A percentile compares a stretch with the other conserved stretches of the same genome.
These are phyloP conservation scores for Neurospora sp. DNA, from an alignment of 495 filamentous ascomycete genomes.

Conservation along the genomic window DNA sequence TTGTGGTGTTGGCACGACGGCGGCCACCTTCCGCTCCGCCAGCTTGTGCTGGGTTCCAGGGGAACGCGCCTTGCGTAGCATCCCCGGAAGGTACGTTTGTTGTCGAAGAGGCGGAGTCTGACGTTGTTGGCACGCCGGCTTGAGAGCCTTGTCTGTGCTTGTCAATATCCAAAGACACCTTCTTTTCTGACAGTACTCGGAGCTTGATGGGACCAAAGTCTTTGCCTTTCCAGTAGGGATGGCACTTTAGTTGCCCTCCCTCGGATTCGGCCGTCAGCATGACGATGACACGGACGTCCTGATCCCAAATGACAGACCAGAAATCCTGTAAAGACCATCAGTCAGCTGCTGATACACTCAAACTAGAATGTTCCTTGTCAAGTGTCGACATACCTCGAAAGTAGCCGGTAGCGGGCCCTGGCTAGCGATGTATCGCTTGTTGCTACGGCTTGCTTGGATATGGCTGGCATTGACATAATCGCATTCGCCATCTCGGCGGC, in stretches of 20 bases:
- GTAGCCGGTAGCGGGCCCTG: conserved; percentile 91
- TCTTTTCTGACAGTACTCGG: conserved; percentile 67
- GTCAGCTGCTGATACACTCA: conserved; percentile 27
- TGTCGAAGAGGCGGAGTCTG: conserved; percentile 12
- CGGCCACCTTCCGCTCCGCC: conserved; percentile 18
- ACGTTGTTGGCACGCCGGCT: not conserved
- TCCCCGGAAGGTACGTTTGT: not conserved
- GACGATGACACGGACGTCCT: conserved; percentile 87
- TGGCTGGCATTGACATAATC: conserved; percentile 97
- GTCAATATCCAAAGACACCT: conserved; percentile 61
- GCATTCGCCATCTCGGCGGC: conserved; percentile 58
- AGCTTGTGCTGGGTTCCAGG: not conserved
- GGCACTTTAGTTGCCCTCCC: conserved; percentile 89
- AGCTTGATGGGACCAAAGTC: conserved; percentile 74
- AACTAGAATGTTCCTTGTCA: not conserved
- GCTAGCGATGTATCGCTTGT: conserved; percentile 89
- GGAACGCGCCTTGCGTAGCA: not conserved
- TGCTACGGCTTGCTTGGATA: conserved; percentile 62
- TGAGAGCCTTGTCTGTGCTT: conserved; percentile 28
- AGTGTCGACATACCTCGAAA: conserved; percentile 58
- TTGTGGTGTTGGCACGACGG: conserved; percentile 35
- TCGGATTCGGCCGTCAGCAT: conserved; percentile 95
- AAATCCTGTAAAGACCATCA: conserved; percentile 62
- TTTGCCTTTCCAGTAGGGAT: conserved; percentile 80
- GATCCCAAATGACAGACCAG: conserved; percentile 95